Base-by-base conservation (phyloP, 192 early-diverging fungal genomes). In the Gamsiella multidivaricata region DNA sequence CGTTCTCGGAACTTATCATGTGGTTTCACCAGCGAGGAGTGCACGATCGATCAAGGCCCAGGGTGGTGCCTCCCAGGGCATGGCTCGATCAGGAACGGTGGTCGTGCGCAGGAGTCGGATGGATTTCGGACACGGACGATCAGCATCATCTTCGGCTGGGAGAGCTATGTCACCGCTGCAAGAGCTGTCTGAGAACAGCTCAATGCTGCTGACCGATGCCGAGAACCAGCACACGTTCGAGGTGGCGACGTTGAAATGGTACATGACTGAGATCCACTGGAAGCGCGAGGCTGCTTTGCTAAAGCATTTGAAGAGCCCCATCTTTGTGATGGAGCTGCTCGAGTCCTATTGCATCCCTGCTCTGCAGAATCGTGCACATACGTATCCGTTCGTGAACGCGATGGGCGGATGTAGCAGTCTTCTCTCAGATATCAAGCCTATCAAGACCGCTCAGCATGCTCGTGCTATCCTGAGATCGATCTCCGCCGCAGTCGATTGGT, bases 181-280 rank as follows among this genome's bases (percentile, higher is more conserved):
- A 33, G 73, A 68, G 3, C 22, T 53, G 32, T 20, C 54, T 5
- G 74, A 45, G 7, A 66, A 69, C 11, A 78, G 74, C 18, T 69
- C 74, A 3, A 78, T 78, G 74, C 60, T 78, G 8, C 31, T 78
- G 45, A 78, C 74, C 26, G 74, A 78, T 14, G 65, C 54, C 37
- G 74, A 78, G 33, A 78, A 78, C 28, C 74, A 78, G 25, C 74
- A 78, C 32, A 78, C 74, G 4, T 78, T 69, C 31, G 74, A 78
- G 31, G 34, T 46, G 2, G 53, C 60, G 25, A 78, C 66, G 12
- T n/a, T 78, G 45, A 78, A 78, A 23, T 78, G 74, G 74, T 78
- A 78, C 49, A 63, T 69, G 65, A 78, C 74, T 22, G 74, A 78
- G 36, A 28, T 78, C 18, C 74, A 78, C 36, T 78, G 74, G 74